phyloP scores from a whole-genome alignment of 2,329 filamentous ascomycete species.

The Colletotrichum sp. region DNA sequence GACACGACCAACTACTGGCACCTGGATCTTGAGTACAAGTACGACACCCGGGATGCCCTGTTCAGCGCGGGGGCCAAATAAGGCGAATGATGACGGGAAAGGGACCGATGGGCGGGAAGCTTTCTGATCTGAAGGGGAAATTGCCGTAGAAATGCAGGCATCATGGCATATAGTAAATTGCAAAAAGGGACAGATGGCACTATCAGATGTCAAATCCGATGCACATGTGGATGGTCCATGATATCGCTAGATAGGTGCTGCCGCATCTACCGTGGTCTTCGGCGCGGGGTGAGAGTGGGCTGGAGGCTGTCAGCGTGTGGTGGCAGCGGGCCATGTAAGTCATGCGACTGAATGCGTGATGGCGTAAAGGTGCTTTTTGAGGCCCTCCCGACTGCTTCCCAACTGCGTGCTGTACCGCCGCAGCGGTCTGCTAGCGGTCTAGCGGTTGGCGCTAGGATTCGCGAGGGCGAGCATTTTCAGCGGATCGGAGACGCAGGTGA shows the following conservation, averaged over 20 bases:
- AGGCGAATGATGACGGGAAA: neutral
- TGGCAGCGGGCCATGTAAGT: conserved; percentile 11
- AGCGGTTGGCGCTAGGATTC: neutral
- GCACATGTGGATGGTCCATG: neutral
- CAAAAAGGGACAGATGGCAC: neutral
- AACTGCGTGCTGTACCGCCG: neutral
- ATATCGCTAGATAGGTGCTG: neutral
- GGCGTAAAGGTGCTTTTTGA: conserved; percentile 10
- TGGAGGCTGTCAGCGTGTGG: neutral
- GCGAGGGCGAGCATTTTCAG: neutral
- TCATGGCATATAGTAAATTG: neutral
- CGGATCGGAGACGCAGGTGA: conserved; percentile 10
- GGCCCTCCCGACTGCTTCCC: neutral
- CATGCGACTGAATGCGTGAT: conserved; percentile 18
- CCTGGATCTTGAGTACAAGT: conserved; percentile 67
- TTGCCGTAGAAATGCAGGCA: neutral
- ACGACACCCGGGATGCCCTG: conserved; percentile 65
- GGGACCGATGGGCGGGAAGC: neutral
- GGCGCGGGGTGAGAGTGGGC: neutral
- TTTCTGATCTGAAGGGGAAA: neutral
- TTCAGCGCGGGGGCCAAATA: conserved; percentile 52
- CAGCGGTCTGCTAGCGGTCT: conserved; percentile 3
- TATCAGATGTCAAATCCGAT: conserved; percentile 8
- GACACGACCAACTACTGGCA: conserved; percentile 60
- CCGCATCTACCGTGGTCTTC: neutral